Conservation (phyloP, 2,329 filamentous ascomycete species). For the Talaromyces islandicus region DNA sequence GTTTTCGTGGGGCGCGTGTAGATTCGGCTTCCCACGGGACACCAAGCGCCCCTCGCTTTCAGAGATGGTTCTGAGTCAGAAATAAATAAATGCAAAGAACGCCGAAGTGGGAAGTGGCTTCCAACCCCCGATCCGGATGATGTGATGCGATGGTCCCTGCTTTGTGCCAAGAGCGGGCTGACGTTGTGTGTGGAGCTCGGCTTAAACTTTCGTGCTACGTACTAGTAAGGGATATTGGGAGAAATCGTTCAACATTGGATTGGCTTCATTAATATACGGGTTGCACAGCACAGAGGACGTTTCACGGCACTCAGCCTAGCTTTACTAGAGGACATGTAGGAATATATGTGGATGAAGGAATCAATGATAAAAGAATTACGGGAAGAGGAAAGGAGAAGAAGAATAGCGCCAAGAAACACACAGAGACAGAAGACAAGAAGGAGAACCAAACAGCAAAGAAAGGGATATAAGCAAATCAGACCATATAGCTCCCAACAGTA, state of each 20-base stretch:
- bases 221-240: background rate
- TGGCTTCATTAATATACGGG: background rate
- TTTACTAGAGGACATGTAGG: background rate
- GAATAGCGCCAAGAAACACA: background rate
- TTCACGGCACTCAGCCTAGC: background rate
- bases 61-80: background rate
- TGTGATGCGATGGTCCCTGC: background rate
- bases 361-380: background rate
- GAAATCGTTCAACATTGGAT: background rate
- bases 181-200: background rate
- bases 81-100: background rate
- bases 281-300: background rate
- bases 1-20: background rate
- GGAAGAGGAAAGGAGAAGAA: background rate
- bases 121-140: background rate
- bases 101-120: background rate
- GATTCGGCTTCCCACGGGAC: background rate
- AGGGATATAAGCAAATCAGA: background rate
- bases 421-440: background rate
- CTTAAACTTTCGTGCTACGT: background rate
- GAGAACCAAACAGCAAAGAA: background rate
- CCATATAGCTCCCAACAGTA: background rate
- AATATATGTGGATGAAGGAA: background rate
- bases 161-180: background rate
- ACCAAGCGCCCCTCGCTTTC: background rate